Evolutionary conservation across 768 basidiomycete genomes (phyloP), one percentile per base, ranked within the genome.

Genomic region (Calvatia gigantea): DNA sequence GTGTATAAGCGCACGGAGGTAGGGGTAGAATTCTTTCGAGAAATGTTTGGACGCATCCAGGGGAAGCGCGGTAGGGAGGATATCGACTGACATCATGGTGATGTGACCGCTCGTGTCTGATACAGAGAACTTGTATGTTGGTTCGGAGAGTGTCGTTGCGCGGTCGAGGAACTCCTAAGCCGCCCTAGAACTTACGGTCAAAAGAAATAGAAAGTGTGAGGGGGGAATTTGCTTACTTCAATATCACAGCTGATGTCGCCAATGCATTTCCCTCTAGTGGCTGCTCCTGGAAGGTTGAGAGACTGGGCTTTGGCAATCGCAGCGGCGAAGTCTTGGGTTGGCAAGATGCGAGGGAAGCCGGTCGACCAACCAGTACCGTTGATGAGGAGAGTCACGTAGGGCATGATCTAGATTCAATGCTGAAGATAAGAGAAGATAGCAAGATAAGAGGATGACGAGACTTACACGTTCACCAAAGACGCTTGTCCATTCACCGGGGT

Each of bases 211-310:
- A 7, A 27, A 23, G 17, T 27, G 32, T 28, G 12, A 15, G 28
- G 25, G 15, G 38, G 27, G 11, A 42, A 15, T n/a, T 17, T 3
- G 14, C 46, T 60, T 51, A 86, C 89, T 65, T 83, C 80, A n/a
- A 92, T 75, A 65, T 97, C 94, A 64, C 94, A 96, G 59, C 84
- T 92, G 33, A 97, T 88, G 65, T 97, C 94, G 1, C 90, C 91
- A 21, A 97, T 79, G 51, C 83, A 87, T 7, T 78, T 77, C 62
- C 87, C 86, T 21, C 89, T 75, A 14, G 75, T 81, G 2, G 72
- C 76, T 15, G 54, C 54, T 9, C 54, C 47, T 5, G 46, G 46
- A 15, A 56, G 35, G 6, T 81, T 80, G 1, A 86, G 62, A 6
- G 72, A 65, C 35, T 74, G 73, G 0, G 83, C 86, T 2, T 69